phyloP scores from a whole-genome alignment of 2,329 filamentous ascomycete species.

The Aspergillus persii region DNA sequence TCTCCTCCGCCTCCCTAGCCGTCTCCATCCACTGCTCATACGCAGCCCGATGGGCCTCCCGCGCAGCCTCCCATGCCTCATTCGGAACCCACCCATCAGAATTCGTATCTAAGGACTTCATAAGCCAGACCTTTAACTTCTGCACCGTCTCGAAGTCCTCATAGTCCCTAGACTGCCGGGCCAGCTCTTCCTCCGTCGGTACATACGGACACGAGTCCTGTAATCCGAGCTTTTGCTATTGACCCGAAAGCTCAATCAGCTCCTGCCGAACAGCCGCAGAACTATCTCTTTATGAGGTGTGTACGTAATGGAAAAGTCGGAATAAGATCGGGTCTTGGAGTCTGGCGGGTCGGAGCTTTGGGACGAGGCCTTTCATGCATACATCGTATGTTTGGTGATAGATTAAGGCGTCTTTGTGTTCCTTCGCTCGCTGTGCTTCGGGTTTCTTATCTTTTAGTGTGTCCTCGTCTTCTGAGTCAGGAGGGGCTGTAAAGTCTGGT shows the following conservation, averaged over 20 bases:
- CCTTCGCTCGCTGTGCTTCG: constrained; percentile 8
- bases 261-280: constrained; percentile 26
- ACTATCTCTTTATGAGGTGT: constrained; percentile 26
- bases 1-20: constrained; percentile 20
- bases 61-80: constrained; percentile 29
- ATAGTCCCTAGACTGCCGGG: constrained; percentile 24
- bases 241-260: not conserved
- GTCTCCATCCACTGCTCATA: constrained; percentile 33
- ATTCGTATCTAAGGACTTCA: constrained; percentile 23
- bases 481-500: constrained; percentile 28
- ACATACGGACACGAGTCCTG: constrained; percentile 26
- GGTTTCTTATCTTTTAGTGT: constrained; percentile 11
- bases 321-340: constrained; percentile 28
- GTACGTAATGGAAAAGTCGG: constrained; percentile 31
- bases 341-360: constrained; percentile 26
- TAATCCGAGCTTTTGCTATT: constrained; percentile 21
- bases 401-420: not conserved
- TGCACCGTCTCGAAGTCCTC: constrained; percentile 32
- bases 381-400: not conserved
- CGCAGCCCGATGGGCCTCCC: constrained; percentile 24
- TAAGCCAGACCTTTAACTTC: constrained; percentile 29
- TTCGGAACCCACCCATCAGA: constrained; percentile 34
- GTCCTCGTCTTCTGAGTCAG: constrained; percentile 11
- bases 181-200: constrained; percentile 25
- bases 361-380: constrained; percentile 7